Conservation (phyloP, 2,329 filamentous ascomycete species). For the Aspergillus sp. region DNA sequence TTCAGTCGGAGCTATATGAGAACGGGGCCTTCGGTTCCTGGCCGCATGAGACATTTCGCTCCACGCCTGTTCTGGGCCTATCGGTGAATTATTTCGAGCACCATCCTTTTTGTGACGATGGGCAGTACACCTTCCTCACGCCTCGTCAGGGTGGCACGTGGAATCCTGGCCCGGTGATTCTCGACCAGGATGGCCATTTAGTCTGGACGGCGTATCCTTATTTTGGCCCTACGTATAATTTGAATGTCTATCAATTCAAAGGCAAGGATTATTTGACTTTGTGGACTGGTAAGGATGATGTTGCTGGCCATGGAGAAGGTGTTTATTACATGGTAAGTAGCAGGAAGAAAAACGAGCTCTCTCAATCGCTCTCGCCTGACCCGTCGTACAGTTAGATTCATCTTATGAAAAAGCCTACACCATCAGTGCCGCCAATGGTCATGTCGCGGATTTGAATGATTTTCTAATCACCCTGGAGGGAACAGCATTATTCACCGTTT, state of each 20-base stretch:
- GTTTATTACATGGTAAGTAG: constrained; percentile 43
- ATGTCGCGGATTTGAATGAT: constrained; percentile 40
- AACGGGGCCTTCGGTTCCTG: constrained; percentile 17
- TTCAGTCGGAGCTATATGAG: constrained; percentile 12
- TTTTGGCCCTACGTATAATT: constrained; percentile 40
- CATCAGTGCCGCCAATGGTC: constrained; percentile 32
- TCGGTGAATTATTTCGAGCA: constrained; percentile 19
- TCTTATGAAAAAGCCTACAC: constrained; percentile 31
- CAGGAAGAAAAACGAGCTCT: too few species aligned
- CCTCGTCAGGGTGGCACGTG: constrained; percentile 30
- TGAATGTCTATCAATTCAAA: constrained; percentile 42
- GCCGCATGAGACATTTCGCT: constrained; percentile 22
- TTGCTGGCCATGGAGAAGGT: constrained; percentile 43
- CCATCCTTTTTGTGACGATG: constrained; percentile 32
- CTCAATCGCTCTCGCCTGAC: too few species aligned
- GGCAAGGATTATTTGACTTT: constrained; percentile 45
- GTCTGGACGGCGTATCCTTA: constrained; percentile 40
- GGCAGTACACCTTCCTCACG: constrained; percentile 35
- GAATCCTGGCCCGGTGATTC: constrained; percentile 39
- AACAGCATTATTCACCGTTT: constrained; percentile 40
- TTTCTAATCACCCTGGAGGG: constrained; percentile 39
- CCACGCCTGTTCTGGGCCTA: constrained; percentile 17
- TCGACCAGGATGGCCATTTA: constrained; percentile 41
- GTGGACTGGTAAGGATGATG: constrained; percentile 46
- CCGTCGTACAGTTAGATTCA: constrained; percentile 24